Conservation (phyloP, 1,284 basidiomycete species). For the Leucoagaricus sp. region DNA sequence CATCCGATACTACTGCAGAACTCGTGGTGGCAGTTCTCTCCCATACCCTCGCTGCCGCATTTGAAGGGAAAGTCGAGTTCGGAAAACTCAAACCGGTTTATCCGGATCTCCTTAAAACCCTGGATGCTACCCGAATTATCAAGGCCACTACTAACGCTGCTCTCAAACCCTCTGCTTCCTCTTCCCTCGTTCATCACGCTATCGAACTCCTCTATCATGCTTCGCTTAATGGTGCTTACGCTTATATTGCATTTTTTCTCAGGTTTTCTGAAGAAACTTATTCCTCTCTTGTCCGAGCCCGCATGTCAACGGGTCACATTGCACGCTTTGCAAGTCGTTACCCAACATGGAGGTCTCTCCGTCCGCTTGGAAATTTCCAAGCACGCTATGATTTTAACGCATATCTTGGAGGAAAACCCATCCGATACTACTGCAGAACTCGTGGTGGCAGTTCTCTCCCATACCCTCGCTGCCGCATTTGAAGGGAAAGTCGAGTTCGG, state of each 20-base stretch:
- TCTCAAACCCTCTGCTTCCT: conserved; percentile 44
- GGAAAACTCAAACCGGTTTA: conserved; percentile 22
- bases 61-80: conserved; percentile 39
- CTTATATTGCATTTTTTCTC: background rate
- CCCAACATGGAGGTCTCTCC: conserved; percentile 57
- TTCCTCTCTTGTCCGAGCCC: conserved; percentile 51
- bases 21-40: conserved; percentile 52
- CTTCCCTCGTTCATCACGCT: conserved; percentile 52
- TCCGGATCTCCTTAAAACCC: conserved; percentile 35
- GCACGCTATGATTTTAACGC: conserved; percentile 40
- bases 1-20: conserved; percentile 52
- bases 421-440: conserved; percentile 55
- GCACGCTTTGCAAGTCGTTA: conserved; percentile 55
- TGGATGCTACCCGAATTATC: conserved; percentile 49
- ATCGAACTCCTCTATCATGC: conserved; percentile 44
- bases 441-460: conserved; percentile 51
- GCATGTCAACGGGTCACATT: conserved; percentile 52
- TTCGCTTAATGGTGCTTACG: too few relatives aligned
- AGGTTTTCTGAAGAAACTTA: conserved; percentile 57
- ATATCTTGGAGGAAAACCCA: conserved; percentile 46
- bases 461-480: conserved; percentile 49
- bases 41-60: conserved; percentile 51
- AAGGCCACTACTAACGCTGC: conserved; percentile 43
- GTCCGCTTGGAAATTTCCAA: conserved; percentile 54
- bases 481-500: conserved; percentile 38